Evolutionary conservation across 345 rosid species (phyloP).

Genomic region (Carallia pectinifolia): DNA sequence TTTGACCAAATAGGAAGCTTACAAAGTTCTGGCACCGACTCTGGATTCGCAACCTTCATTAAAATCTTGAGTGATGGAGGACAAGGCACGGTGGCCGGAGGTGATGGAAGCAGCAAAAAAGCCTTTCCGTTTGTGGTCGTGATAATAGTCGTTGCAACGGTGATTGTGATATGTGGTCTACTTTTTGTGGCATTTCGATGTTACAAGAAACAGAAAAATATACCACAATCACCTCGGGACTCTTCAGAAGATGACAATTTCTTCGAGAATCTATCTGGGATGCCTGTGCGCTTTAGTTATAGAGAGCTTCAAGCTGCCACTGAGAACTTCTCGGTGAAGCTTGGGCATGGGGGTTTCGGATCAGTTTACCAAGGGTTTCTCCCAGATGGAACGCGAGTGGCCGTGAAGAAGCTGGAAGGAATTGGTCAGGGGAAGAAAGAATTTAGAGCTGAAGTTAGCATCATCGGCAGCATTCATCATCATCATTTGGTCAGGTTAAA

Average conservation of each 20-base stretch:
- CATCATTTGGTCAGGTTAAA: conserved; percentile 76
- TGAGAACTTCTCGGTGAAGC: conserved; percentile 66
- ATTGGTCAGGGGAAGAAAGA: conserved; percentile 96
- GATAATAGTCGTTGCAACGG: conserved; percentile 50
- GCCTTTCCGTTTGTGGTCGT: conserved; percentile 43
- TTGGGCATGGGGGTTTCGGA: conserved; percentile 97
- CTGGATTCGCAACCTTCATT: conserved; percentile 53
- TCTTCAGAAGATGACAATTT: conserved; percentile 79
- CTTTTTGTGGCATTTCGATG: conserved; percentile 47
- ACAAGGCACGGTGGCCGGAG: conserved; percentile 20
- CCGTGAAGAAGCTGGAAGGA: conserved; percentile 94
- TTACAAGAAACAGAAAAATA: conserved; percentile 37
- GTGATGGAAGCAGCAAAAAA: conserved; percentile 35
- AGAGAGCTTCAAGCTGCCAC: conserved; percentile 79
- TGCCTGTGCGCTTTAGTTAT: conserved; percentile 77
- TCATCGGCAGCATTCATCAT: conserved; percentile 91
- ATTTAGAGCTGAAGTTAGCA: conserved; percentile 91
- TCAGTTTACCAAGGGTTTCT: conserved; percentile 78
- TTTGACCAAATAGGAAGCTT: conserved; percentile 72
- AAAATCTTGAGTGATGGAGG: conserved; percentile 44
- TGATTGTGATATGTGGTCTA: conserved; percentile 44
- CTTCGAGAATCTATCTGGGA: conserved; percentile 64
- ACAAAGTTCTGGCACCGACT: conserved; percentile 32
- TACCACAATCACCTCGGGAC: conserved; percentile 39
- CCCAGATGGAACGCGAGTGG: conserved; percentile 69